Evolutionary conservation across 768 basidiomycete species (phyloP), one percentile per base, ranked within the genome.

Genomic region (Lactarius quietus): DNA sequence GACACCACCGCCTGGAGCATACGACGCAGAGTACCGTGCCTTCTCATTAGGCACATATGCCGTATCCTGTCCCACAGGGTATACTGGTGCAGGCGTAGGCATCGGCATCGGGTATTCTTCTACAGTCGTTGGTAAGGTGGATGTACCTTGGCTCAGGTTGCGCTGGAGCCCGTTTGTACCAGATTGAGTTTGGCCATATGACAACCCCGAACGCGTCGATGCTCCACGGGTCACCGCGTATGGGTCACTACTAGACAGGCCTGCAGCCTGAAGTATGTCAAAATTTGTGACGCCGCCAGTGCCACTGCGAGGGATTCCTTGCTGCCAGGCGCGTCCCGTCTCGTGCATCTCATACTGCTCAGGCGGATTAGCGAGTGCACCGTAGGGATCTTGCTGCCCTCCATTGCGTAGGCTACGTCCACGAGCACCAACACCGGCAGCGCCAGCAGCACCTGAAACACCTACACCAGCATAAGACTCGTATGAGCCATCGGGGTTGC

Each of bases 391-490:
- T 66, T 74, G 67, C 70, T 73, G 26, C 72, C 74, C 61, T 70
- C 74, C 65, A 66, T 72, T 17, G 68, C 73, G 55, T 72, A 69
- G n/a, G 71, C 74, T 64, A 71, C 74, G 68, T 58, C 74, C 71
- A 38, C 77, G 69, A 57, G 75, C 78, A 66, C 64, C 81, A 39
- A 81, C 72, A 10, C 80, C 82, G 0, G 80, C 78, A 8, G 78
- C 70, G 39, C 78, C 76, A 0, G 75, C 76, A 0, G 75, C 65
- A 4, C 69, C 75, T 1, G 73, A 3, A 15, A 15, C 38, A 38
- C 38, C 61, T 14, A 65, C 70, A 6, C 72, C 70, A 0, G 73
- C 64, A 9, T 79, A 79, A 3, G 78, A 72, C 31, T 81, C 79
- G 71, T 72, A 76, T 29, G 69, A 15, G n/a, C 72, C 74, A 5